Percentiles rank a stretch among this genome's conserved stretches.
phyloP scores from a whole-genome alignment of 257 asterid species.

The Henckelia pumila region DNA sequence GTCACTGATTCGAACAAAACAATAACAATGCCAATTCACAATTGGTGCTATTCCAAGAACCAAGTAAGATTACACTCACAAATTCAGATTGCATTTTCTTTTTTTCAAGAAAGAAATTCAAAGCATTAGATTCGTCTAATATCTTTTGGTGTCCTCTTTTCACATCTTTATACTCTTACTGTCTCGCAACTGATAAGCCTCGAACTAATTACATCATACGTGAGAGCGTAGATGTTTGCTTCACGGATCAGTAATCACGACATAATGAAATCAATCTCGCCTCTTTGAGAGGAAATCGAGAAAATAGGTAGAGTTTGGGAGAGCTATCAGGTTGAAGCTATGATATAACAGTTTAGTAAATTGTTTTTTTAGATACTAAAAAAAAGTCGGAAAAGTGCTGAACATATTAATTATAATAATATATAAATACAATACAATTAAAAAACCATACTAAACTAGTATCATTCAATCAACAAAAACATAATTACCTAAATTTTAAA shows the following conservation, averaged over 20 bases:
- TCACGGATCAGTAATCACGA: slow-evolving; percentile 94
- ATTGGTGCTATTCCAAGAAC: no score
- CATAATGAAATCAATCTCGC: background rate
- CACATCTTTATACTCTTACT: slow-evolving; percentile 96
- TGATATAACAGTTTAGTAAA: no score
- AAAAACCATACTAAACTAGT: no score
- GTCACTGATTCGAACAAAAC: slow-evolving; percentile 62
- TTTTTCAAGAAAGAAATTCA: background rate
- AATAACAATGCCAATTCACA: background rate
- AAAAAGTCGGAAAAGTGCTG: no score
- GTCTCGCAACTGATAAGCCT: slow-evolving; percentile 93
- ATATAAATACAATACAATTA: no score
- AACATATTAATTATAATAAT: no score
- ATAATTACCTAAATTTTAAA: no score
- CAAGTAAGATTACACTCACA: background rate
- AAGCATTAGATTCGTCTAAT: slow-evolving; percentile 63
- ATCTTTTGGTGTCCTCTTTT: slow-evolving; percentile 96
- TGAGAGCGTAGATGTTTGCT: slow-evolving; percentile 77
- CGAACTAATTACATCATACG: slow-evolving; percentile 68
- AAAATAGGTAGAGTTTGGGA: background rate
- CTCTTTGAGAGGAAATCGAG: background rate
- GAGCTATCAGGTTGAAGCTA: no score
- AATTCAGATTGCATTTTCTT: no score
- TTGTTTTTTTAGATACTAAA: no score
- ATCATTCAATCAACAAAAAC: no score